A percentile compares a stretch with the other conserved stretches of the same genome.
Conservation (phyloP, 768 basidiomycete species). For the Tremella yokohamensis region DNA sequence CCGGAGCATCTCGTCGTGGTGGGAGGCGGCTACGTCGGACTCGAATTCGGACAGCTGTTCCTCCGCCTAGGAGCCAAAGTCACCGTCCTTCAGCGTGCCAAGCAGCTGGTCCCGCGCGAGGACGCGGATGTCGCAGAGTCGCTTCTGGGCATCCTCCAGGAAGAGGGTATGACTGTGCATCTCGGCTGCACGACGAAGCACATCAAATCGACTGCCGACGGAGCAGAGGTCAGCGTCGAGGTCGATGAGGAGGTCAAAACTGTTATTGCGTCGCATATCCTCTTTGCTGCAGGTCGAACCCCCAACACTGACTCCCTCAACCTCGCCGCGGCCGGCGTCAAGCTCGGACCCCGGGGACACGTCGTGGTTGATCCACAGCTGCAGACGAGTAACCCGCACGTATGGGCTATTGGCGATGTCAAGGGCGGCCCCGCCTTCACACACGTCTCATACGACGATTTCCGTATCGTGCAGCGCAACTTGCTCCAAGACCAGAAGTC, state of each 20-base stretch:
- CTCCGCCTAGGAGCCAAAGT: conserved; percentile 20
- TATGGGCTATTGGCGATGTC: conserved; percentile 23
- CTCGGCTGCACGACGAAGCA: conserved; percentile 1
- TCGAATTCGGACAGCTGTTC: conserved; percentile 27
- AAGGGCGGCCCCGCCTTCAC: conserved; percentile 26
- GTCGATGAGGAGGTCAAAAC: background rate
- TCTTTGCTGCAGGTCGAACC: conserved; percentile 18
- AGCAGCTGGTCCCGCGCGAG: conserved; percentile 18
- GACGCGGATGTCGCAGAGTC: conserved; percentile 14
- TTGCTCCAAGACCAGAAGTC: background rate
- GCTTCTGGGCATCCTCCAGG: conserved; percentile 11
- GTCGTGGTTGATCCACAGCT: conserved; percentile 13
- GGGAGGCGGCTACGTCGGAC: conserved; percentile 25
- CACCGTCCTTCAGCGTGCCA: conserved; percentile 20
- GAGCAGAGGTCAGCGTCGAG: background rate
- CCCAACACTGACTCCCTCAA: conserved; percentile 22
- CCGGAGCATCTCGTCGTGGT: conserved; percentile 22
- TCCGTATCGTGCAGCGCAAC: conserved; percentile 12
- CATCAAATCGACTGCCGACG: background rate
- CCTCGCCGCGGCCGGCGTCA: conserved; percentile 12
- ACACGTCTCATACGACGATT: conserved; percentile 22
- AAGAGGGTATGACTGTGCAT: conserved; percentile 15
- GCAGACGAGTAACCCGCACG: conserved; percentile 14
- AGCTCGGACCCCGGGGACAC: conserved; percentile 5
- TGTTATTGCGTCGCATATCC: conserved; percentile 6